These are phyloP conservation scores for Polychaeton citri DNA, from an alignment of 2,329 filamentous ascomycete genomes.

Conservation along the genomic window DNA sequence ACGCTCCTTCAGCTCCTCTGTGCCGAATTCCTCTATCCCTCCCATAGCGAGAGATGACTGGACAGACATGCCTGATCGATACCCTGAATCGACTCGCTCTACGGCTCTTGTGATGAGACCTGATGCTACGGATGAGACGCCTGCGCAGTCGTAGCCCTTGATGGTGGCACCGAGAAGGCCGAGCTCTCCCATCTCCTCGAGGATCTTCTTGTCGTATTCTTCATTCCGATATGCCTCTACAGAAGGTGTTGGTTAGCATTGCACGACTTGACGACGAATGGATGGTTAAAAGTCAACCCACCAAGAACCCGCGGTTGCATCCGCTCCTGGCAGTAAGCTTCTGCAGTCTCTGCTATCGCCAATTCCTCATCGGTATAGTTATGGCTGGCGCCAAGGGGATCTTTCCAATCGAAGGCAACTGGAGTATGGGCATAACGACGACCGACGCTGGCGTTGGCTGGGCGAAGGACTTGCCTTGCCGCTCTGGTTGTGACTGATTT, in stretches of 20 bases:
- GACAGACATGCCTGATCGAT: slow-evolving; percentile 85
- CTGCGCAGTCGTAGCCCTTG: slow-evolving; percentile 76
- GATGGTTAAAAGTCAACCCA: slow-evolving; percentile 30
- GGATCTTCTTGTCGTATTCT: slow-evolving; percentile 70
- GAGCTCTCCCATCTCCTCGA: slow-evolving; percentile 83
- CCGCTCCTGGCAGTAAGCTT: slow-evolving; percentile 85
- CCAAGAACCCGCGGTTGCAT: slow-evolving; percentile 75
- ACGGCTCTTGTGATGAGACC: slow-evolving; percentile 83
- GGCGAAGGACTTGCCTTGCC: slow-evolving; percentile 24
- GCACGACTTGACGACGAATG: slow-evolving; percentile 1
- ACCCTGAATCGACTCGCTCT: slow-evolving; percentile 81
- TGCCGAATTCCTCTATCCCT: slow-evolving; percentile 76
- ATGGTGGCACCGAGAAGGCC: slow-evolving; percentile 81
- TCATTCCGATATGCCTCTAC: slow-evolving; percentile 77
- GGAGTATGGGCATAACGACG: slow-evolving; percentile 30
- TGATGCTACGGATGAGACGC: slow-evolving; percentile 75
- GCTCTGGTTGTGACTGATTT: slow-evolving; percentile 26
- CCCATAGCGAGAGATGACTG: slow-evolving; percentile 91
- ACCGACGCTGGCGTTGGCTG: slow-evolving; percentile 14
- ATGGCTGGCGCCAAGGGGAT: slow-evolving; percentile 57
- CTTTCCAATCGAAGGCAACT: slow-evolving; percentile 71
- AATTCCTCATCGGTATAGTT: slow-evolving; percentile 81
- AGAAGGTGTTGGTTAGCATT: slow-evolving; percentile 3
- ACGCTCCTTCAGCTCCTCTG: slow-evolving; percentile 74
- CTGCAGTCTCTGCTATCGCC: slow-evolving; percentile 79